Base-by-base conservation (phyloP, 805 yeast species). In the Saccharomycopsis synnaedendra region DNA sequence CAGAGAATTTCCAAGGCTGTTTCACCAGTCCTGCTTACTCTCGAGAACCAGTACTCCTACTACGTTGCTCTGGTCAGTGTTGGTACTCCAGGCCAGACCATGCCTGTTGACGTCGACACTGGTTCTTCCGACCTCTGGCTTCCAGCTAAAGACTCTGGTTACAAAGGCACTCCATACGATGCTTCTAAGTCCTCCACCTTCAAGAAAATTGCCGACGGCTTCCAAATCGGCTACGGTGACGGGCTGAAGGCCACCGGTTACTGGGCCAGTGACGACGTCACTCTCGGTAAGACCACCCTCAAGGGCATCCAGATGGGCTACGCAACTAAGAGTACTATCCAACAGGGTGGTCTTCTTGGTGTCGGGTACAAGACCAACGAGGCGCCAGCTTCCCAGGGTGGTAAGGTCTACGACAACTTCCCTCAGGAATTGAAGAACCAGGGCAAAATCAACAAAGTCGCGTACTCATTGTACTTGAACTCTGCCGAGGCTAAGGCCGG, bases 301-400 rank as follows among this genome's bases (percentile, higher is more conserved):
- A 42, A 46, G 28, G 45, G 44, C 19, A 27, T 49, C 9, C 44
- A 47, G 40, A 49, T 52, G 29, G 55, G 55, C 39, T 46, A 52
- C 42, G 55, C 53, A 32, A 47, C 48, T 3, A 46, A 38, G 8
- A 47, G 41, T 35, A 59, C 53, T 31, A 47, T 48, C 7, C 43
- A 44, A 9, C 31, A 40, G 27, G 41, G 48, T 48, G 90, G 94
- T 48, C 88, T 85, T 32, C 62, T 84, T 35, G 89, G 89, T 34
- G 77, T 85, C 52, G 90, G 93, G 9, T 68, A 82, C 45, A 64
- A 75, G 4, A 84, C 79, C 9, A 69, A 84, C 48, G 95, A 88
- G 62, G 69, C 76, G 3, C 81, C 90, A 0, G 57, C 71, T 9
- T 61, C 63, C 7, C 42, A 44, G 9, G 45, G 46, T 3, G 19